Evolutionary conservation across 163 green algal genomes (phyloP).

Genomic region (Picocystis sp.): DNA sequence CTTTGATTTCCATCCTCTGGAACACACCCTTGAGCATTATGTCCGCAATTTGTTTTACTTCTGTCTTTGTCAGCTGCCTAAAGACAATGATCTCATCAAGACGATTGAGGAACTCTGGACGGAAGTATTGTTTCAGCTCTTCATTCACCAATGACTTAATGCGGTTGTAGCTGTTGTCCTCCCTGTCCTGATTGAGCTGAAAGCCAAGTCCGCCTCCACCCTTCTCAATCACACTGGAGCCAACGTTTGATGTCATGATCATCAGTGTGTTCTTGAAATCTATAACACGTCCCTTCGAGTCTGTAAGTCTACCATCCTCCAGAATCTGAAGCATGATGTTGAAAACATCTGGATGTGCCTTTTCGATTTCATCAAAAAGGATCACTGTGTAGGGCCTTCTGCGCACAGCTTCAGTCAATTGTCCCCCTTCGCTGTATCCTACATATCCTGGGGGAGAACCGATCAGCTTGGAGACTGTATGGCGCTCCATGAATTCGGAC

Average conservation of each 20-base stretch:
- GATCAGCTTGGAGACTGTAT: slow-evolving; percentile 98
- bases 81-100: slow-evolving; percentile 99
- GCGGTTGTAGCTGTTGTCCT: slow-evolving; percentile 89
- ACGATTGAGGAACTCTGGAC: slow-evolving; percentile 97
- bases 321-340: slow-evolving; percentile 90
- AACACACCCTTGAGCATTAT: slow-evolving; percentile 96
- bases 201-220: slow-evolving; percentile 90
- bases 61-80: slow-evolving; percentile 93
- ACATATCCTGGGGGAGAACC: slow-evolving; percentile 91
- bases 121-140: slow-evolving; percentile 83
- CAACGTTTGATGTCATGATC: slow-evolving; percentile 98
- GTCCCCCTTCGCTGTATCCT: slow-evolving; percentile 91
- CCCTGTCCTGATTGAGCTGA: slow-evolving; percentile 38
- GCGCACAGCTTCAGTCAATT: slow-evolving; percentile 94
- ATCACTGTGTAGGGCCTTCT: slow-evolving; percentile 90
- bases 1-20: slow-evolving; percentile 80
- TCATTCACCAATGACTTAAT: slow-evolving; percentile 93
- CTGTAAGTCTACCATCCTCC: slow-evolving; percentile 27
- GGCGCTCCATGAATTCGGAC: slow-evolving; percentile 98
- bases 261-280: slow-evolving; percentile 99
- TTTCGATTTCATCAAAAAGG: slow-evolving; percentile 99
- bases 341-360: slow-evolving; percentile 99
- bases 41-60: slow-evolving; percentile 96
- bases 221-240: slow-evolving; percentile 90
- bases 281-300: slow-evolving; percentile 88